Evolutionary conservation across 177 flowering plant genomes (phyloP).

Genomic region (Vitis hybrid): DNA sequence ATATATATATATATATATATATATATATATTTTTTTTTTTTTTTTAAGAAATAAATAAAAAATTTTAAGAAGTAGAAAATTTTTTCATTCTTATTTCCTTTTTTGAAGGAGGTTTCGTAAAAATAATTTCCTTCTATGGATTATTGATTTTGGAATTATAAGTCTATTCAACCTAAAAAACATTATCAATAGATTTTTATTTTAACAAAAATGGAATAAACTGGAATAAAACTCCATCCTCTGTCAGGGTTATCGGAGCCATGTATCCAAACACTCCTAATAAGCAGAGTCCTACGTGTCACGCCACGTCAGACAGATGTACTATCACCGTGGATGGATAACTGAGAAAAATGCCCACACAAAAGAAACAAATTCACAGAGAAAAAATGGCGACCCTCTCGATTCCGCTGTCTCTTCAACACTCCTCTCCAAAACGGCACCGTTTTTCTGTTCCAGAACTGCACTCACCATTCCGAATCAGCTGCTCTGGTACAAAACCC

Average conservation of each 20-base stretch:
- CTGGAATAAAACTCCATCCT: too few relatives aligned
- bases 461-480: conserved; percentile 28
- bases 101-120: too few relatives aligned
- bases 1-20: too few relatives aligned
- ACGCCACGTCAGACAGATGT: conserved; percentile 30
- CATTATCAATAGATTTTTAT: too few relatives aligned
- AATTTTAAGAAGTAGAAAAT: too few relatives aligned
- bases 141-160: too few relatives aligned
- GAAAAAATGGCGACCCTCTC: conserved; percentile 38
- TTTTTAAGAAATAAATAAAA: too few relatives aligned
- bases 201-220: too few relatives aligned
- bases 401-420: conserved; percentile 22
- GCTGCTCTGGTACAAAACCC: conserved; percentile 33
- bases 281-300: conserved; percentile 12
- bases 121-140: too few relatives aligned
- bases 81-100: too few relatives aligned
- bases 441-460: conserved; percentile 3
- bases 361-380: not conserved
- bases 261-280: conserved; percentile 2
- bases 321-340: conserved; percentile 18
- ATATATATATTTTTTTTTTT: too few relatives aligned
- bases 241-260: not conserved
- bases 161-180: too few relatives aligned
- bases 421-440: conserved; percentile 17
- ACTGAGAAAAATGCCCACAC: conserved; percentile 1